phyloP scores from a whole-genome alignment of 805 yeast genomes.

The Limtongia smithiae region DNA sequence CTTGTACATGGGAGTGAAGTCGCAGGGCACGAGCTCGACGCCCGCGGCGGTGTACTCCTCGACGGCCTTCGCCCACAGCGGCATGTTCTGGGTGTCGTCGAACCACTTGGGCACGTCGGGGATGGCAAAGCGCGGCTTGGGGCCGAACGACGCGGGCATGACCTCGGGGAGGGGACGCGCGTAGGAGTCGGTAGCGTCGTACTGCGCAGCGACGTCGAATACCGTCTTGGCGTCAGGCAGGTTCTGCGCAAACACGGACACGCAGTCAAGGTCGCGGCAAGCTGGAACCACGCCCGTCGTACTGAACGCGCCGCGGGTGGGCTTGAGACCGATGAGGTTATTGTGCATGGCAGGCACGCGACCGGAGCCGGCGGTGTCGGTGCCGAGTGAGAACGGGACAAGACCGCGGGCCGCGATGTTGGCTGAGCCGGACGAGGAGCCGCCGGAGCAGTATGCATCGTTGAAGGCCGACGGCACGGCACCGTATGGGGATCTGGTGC shows the following conservation, averaged over 20 bases:
- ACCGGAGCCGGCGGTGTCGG: conserved; percentile 98
- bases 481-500: conserved; percentile 93
- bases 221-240: conserved; percentile 77
- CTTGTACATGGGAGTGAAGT: conserved; percentile 71
- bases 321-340: conserved; percentile 88
- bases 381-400: conserved; percentile 85
- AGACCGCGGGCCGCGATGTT: conserved; percentile 83
- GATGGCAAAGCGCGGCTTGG: conserved; percentile 65
- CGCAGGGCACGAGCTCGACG: conserved; percentile 58
- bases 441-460: conserved; percentile 80
- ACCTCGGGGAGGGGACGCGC: conserved; percentile 69
- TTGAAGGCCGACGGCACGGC: conserved; percentile 76
- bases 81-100: conserved; percentile 78
- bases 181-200: conserved; percentile 74
- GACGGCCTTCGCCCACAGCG: conserved; percentile 60
- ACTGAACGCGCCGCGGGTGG: conserved; percentile 82
- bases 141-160: conserved; percentile 57
- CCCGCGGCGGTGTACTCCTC: conserved; percentile 49
- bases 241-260: conserved; percentile 75
- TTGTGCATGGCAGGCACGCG: conserved; percentile 97
- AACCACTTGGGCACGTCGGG: conserved; percentile 74
- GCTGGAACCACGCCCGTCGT: conserved; percentile 96
- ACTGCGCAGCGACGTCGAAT: conserved; percentile 65
- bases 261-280: conserved; percentile 92
- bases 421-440: conserved; percentile 93